Evolutionary conservation across 805 yeast genomes (phyloP).

Genomic region (Metschnikowia lachancei): DNA sequence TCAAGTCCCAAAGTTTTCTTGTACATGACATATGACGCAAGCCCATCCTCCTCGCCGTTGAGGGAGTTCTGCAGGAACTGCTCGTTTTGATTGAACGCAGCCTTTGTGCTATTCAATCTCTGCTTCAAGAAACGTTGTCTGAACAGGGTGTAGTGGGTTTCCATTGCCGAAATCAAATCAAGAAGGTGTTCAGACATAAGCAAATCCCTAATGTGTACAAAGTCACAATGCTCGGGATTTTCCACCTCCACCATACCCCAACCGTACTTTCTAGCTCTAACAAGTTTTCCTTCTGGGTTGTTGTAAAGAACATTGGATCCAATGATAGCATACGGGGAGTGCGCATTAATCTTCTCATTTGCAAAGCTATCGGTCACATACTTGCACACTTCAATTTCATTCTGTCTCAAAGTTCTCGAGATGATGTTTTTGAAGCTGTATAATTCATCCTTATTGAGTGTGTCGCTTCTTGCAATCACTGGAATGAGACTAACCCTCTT

Average conservation of each 20-base stretch:
- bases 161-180: conserved; percentile 75
- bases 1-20: conserved; percentile 16
- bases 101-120: conserved; percentile 28
- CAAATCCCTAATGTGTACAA: conserved; percentile 57
- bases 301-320: conserved; percentile 51
- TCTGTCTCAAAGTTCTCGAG: conserved; percentile 47
- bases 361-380: conserved; percentile 29
- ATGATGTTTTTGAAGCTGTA: conserved; percentile 51
- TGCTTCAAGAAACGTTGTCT: conserved; percentile 56
- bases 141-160: conserved; percentile 70
- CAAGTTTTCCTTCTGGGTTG: conserved; percentile 37
- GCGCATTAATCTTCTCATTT: conserved; percentile 30
- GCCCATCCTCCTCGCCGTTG: conserved; percentile 20
- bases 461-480: conserved; percentile 77
- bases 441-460: conserved; percentile 58
- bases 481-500: conserved; percentile 79
- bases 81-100: conserved; percentile 8
- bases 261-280: conserved; percentile 57
- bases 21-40: conserved; percentile 19
- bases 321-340: conserved; percentile 70
- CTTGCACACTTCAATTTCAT: conserved; percentile 48
- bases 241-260: conserved; percentile 92
- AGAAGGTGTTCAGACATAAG: conserved; percentile 70
- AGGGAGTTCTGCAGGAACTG: conserved; percentile 4
- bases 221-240: conserved; percentile 75